These are phyloP conservation scores for Sphaerulina musiva DNA, from an alignment of 2,329 filamentous ascomycete species.

Conservation along the genomic window DNA sequence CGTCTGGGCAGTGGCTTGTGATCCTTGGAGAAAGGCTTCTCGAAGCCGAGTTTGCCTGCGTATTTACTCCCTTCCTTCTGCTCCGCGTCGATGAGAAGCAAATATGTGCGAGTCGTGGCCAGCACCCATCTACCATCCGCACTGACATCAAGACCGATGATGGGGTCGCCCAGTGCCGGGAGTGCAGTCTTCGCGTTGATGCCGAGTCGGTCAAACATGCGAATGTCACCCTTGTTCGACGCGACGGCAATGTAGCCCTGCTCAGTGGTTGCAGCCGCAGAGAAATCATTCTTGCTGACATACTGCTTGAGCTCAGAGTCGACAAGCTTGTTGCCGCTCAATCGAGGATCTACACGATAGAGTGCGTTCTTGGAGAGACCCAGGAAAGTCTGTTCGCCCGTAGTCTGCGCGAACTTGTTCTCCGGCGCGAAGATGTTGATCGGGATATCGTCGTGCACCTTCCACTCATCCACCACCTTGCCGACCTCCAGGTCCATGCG, in stretches of 20 bases:
- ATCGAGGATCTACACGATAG: constrained; percentile 86
- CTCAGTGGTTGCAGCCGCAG: constrained; percentile 84
- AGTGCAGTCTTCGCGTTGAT: constrained; percentile 98
- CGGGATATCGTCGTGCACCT: constrained; percentile 91
- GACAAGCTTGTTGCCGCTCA: constrained; percentile 85
- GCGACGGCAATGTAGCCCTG: constrained; percentile 96
- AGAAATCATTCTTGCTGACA: constrained; percentile 94
- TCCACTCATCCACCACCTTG: constrained; percentile 98
- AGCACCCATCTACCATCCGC: constrained; percentile 94
- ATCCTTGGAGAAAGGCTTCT: constrained; percentile 86
- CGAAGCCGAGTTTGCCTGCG: constrained; percentile 95
- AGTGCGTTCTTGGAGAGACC: constrained; percentile 89
- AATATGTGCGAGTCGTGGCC: constrained; percentile 87
- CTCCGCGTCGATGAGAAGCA: constrained; percentile 83
- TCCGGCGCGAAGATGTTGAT: constrained; percentile 89
- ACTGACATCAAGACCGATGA: constrained; percentile 89
- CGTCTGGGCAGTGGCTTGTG: constrained; percentile 88
- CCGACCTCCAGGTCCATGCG: constrained; percentile 97
- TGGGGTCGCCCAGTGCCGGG: constrained; percentile 87
- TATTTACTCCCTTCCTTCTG: constrained; percentile 86
- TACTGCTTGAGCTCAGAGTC: constrained; percentile 94
- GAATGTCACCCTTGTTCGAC: constrained; percentile 95
- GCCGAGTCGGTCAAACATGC: constrained; percentile 89
- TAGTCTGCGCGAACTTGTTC: constrained; percentile 97
- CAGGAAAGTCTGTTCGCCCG: constrained; percentile 86